phyloP scores from a whole-genome alignment of 768 basidiomycete species.

The Suillus lakei region DNA sequence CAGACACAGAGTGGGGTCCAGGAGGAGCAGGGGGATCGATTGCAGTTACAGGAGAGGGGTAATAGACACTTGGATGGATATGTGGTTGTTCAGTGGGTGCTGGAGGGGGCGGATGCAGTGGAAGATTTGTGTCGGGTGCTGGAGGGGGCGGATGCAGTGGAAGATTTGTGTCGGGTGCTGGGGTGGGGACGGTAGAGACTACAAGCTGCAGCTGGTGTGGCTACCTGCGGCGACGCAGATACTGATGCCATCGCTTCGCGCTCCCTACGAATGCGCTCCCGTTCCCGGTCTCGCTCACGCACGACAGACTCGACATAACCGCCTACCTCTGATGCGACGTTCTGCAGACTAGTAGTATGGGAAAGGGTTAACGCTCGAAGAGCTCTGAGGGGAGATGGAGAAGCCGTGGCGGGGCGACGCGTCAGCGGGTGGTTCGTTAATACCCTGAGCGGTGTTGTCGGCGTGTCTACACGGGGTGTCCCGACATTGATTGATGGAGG shows the following conservation, averaged over 20 bases:
- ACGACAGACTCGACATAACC: constrained; percentile 77
- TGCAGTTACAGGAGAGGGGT: constrained; percentile 56
- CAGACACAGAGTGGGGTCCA: constrained; percentile 15
- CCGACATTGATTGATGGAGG: constrained; percentile 36
- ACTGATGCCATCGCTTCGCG: constrained; percentile 49
- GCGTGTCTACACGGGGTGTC: constrained; percentile 22
- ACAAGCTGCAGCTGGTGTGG: constrained; percentile 13
- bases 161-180: constrained; percentile 8
- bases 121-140: constrained; percentile 9
- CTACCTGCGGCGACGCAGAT: constrained; percentile 32
- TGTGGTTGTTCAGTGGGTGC: constrained; percentile 19
- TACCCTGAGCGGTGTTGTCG: constrained; percentile 13
- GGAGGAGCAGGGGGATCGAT: constrained; percentile 21
- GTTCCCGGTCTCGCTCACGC: constrained; percentile 77
- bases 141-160: constrained; percentile 23
- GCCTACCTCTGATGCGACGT: constrained; percentile 64
- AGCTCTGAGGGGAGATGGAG: constrained; percentile 32
- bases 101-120: constrained; percentile 25
- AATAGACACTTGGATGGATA: constrained; percentile 40
- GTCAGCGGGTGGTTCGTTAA: constrained; percentile 34
- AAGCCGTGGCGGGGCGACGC: constrained; percentile 43
- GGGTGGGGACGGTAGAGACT: constrained; percentile 18
- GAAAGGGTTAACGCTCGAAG: constrained; percentile 59
- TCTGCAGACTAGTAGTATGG: constrained; percentile 52
- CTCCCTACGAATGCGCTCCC: constrained; percentile 73